phyloP scores from a whole-genome alignment of 805 yeast genomes.

The Candida silvatica region DNA sequence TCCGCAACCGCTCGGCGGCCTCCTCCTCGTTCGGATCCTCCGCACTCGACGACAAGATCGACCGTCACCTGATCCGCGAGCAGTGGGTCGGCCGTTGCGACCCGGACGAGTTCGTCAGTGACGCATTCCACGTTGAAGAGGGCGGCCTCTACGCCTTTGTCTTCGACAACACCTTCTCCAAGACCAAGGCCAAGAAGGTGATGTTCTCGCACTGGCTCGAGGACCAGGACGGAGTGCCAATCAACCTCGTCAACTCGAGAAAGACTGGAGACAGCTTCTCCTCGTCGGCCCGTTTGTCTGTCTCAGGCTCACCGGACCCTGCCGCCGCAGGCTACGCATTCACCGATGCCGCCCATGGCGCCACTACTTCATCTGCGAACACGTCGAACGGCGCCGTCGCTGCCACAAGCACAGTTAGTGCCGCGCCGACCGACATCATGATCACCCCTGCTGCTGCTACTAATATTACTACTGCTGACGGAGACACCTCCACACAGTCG shows the following conservation, averaged over 20 bases:
- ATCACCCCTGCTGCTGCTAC: too few species aligned
- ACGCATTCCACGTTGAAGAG: constrained; percentile 44
- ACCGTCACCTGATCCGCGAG: constrained; percentile 40
- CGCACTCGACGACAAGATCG: constrained; percentile 47
- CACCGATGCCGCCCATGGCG: too few species aligned
- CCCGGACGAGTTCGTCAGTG: constrained; percentile 56
- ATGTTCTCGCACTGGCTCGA: constrained; percentile 46
- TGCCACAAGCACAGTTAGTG: neutral
- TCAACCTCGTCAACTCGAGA: neutral
- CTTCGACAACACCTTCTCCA: constrained; percentile 87
- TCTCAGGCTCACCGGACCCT: neutral
- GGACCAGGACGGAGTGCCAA: neutral
- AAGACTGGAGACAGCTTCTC: neutral
- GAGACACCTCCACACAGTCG: too few species aligned
- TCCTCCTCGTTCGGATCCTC: neutral
- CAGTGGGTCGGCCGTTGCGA: constrained; percentile 47
- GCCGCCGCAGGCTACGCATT: neutral
- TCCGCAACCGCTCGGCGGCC: neutral
- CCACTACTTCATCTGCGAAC: too few species aligned
- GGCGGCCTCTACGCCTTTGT: constrained; percentile 82
- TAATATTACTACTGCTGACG: neutral
- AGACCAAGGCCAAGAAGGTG: constrained; percentile 74
- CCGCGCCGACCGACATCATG: neutral
- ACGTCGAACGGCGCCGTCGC: neutral
- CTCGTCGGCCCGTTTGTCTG: neutral